Conservation (phyloP, 306 rosid genomes). For the Lithocarpus polystachyus region DNA sequence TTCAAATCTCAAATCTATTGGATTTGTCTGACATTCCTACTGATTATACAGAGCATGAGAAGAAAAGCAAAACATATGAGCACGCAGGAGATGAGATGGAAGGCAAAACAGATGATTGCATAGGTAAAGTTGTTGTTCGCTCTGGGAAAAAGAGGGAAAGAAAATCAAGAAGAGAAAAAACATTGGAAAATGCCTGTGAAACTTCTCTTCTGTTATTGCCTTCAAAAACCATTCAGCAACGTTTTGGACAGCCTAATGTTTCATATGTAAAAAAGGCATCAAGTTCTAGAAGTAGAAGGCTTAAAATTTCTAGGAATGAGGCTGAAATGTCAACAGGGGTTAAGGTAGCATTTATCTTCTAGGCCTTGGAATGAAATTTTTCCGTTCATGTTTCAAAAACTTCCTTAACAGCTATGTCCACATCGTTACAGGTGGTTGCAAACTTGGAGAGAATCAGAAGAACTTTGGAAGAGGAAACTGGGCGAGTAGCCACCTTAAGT, state of each 20-base stretch:
- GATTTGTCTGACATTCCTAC: slow-evolving; percentile 19
- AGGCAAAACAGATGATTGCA: slow-evolving; percentile 14
- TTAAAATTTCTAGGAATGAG: slow-evolving; percentile 51
- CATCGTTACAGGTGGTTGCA: slow-evolving; percentile 51
- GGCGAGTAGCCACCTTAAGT: slow-evolving; percentile 53
- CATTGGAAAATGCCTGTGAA: slow-evolving; percentile 13
- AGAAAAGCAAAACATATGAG: slow-evolving; percentile 19
- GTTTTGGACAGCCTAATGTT: slow-evolving; percentile 11
- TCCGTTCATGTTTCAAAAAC: not conserved
- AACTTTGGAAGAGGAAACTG: slow-evolving; percentile 62
- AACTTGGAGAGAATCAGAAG: slow-evolving; percentile 64
- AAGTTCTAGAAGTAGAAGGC: slow-evolving; percentile 44
- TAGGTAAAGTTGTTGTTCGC: slow-evolving; percentile 35
- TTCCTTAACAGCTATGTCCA: not conserved
- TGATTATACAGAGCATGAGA: slow-evolving; percentile 28
- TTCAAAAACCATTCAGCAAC: slow-evolving; percentile 26
- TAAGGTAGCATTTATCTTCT: slow-evolving; percentile 53
- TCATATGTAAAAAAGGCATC: slow-evolving; percentile 41
- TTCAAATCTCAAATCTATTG: slow-evolving; percentile 34
- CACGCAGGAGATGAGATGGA: slow-evolving; percentile 28
- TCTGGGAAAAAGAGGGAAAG: slow-evolving; percentile 53
- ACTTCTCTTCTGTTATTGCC: slow-evolving; percentile 29
- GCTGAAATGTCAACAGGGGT: slow-evolving; percentile 72
- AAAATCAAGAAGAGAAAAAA: slow-evolving; percentile 46
- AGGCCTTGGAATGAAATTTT: not conserved